Evolutionary conservation across 2,329 filamentous ascomycete genomes (phyloP), one percentile per base, ranked within the genome.

Genomic region (Calonectria hawksworthii): DNA sequence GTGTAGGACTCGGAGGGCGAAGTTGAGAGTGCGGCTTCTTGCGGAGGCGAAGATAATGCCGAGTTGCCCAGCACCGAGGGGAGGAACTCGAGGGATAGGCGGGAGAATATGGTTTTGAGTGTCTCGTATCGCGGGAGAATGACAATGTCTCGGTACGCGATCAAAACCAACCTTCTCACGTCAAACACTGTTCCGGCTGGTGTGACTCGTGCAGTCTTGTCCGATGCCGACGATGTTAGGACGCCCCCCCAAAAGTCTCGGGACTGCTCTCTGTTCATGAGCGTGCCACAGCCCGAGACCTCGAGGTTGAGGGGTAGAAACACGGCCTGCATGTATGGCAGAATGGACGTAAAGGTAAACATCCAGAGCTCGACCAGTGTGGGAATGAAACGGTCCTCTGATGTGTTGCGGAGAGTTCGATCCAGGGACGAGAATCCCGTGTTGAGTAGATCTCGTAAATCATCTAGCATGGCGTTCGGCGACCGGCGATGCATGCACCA

Each of bases 281-380:
- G 90, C 0, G 92, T 89, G 21, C 97, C 97, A 61, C 91, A 91
- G 8, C 96, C 97, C 68, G 95, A 93, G 83, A 99, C 98, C 83
- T 99, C 97, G 14, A 98, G 91, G 82, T 99, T 97, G 1, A 99
- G 87, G 0, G 96, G 97, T 2, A 99, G 87, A 82, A 99, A 98
- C 1, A 98, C 96, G 1, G 96, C 96, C 86, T 99, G 96, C 80
- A 99, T 93, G 82, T 98, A 99, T 0, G 97, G 97, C 7, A 99
- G 86, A 47, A 99, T 95, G 9, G 92, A 94, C 3, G 95, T 96
- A 81, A 98, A 98, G 0, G 97, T 96, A 61, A 97, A 93, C 74
- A 98, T 92, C 97, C 97, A 99, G 82, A 98, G 93, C 83, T 98
- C 95, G 3, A 98, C 96, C 0, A 99, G 89, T 71, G 95, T 93